Percentiles rank a stretch among this genome's conserved stretches.
Evolutionary conservation across 2,329 filamentous ascomycete genomes (phyloP).

Genomic region (Aspergillus sp.): DNA sequence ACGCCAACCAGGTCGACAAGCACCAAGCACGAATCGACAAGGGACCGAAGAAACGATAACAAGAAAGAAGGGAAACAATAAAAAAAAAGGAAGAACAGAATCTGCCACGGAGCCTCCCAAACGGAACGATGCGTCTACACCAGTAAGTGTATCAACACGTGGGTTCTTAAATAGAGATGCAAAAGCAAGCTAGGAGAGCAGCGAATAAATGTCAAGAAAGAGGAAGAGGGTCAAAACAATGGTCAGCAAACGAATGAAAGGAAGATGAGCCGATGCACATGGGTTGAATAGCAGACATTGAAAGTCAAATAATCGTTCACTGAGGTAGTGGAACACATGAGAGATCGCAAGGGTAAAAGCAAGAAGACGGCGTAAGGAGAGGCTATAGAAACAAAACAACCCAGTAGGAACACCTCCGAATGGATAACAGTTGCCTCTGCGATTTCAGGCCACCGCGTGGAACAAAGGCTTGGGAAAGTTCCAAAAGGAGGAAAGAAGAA

Average conservation of each 20-base stretch:
- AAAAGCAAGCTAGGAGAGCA: conserved; percentile 18
- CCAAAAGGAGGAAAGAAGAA: conserved; percentile 4
- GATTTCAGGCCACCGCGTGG: conserved; percentile 13
- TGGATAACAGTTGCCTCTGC: conserved; percentile 19
- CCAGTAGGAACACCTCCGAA: conserved; percentile 8
- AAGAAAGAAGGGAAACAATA: conserved; percentile 15
- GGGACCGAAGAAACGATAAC: conserved; percentile 14
- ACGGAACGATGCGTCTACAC: conserved; percentile 30
- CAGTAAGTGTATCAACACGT: conserved; percentile 28
- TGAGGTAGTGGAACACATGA: conserved; percentile 15
- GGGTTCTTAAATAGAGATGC: conserved; percentile 21
- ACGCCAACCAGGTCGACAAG: conserved; percentile 8
- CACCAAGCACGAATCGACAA: conserved; percentile 7
- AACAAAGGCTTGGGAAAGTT: conserved; percentile 3
- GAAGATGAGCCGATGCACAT: conserved; percentile 19
- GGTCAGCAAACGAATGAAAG: conserved; percentile 16
- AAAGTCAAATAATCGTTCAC: conserved; percentile 18
- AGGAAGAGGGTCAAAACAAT: conserved; percentile 12
- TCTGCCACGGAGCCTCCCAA: conserved; percentile 35
- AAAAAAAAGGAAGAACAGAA: conserved; percentile 15
- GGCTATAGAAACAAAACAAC: conserved; percentile 13
- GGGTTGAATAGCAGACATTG: conserved; percentile 27
- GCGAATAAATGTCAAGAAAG: conserved; percentile 16
- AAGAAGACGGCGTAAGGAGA: conserved; percentile 5
- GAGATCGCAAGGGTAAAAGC: conserved; percentile 4